Percentiles rank a stretch among this genome's conserved stretches.
phyloP scores from a whole-genome alignment of 2,329 filamentous ascomycete genomes.

The Ophiostoma montium region DNA sequence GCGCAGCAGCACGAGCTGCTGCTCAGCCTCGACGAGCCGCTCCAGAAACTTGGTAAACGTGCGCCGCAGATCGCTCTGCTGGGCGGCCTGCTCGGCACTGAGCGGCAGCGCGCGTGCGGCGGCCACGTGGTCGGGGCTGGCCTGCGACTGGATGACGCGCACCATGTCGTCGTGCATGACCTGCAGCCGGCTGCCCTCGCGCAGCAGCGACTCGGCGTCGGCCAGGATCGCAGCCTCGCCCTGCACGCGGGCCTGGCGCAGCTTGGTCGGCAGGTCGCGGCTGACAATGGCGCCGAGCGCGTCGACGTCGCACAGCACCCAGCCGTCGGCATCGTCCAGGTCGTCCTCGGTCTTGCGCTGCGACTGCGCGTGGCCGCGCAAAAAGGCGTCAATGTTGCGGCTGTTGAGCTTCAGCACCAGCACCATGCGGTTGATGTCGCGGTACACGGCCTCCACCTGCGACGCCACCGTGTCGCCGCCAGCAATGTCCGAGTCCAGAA shows the following conservation, averaged over 20 bases:
- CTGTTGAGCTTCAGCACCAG: conserved; percentile 80
- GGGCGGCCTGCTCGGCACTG: conserved; percentile 67
- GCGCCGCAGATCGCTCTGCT: conserved; percentile 71
- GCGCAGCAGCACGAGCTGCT: conserved; percentile 63
- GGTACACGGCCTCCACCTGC: conserved; percentile 54
- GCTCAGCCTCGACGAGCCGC: conserved; percentile 64
- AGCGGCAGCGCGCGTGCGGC: conserved; percentile 56
- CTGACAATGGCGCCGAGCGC: conserved; percentile 53
- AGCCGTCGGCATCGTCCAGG: conserved; percentile 52
- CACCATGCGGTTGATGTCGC: conserved; percentile 86
- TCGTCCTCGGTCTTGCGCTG: conserved; percentile 43
- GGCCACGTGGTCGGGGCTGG: conserved; percentile 54
- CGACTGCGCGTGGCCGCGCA: conserved; percentile 52
- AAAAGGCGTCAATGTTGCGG: conserved; percentile 48
- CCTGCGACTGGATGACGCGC: conserved; percentile 55
- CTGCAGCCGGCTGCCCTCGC: conserved; percentile 57
- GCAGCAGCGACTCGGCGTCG: conserved; percentile 50
- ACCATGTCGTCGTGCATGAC: conserved; percentile 66
- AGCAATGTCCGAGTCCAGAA: conserved; percentile 32
- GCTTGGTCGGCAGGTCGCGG: conserved; percentile 44
- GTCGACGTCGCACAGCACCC: conserved; percentile 63
- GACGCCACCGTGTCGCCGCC: conserved; percentile 44
- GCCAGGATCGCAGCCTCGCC: conserved; percentile 55
- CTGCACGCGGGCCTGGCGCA: conserved; percentile 55
- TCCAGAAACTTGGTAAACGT: conserved; percentile 62